These are phyloP conservation scores for Chaetomium sp. DNA, from an alignment of 2,329 filamentous ascomycete species.

Conservation along the genomic window DNA sequence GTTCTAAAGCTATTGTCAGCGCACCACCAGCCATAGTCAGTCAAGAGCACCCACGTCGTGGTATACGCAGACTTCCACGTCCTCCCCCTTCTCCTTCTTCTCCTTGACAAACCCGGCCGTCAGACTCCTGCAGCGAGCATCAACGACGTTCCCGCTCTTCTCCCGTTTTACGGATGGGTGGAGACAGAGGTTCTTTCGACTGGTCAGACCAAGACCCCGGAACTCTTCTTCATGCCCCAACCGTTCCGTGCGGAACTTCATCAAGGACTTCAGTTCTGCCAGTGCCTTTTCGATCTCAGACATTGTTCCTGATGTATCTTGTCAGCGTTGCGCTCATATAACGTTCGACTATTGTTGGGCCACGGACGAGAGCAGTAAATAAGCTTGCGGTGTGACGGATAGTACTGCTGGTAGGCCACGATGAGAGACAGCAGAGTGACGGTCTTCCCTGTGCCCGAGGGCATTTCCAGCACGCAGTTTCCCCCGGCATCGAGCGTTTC, in stretches of 20 bases:
- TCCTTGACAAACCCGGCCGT: slow-evolving; percentile 97
- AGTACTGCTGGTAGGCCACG: slow-evolving; percentile 90
- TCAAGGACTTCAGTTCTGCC: slow-evolving; percentile 81
- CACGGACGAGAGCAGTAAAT: slow-evolving; percentile 87
- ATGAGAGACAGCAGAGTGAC: slow-evolving; percentile 92
- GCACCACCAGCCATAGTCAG: neutral
- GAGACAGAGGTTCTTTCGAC: slow-evolving; percentile 93
- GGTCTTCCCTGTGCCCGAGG: slow-evolving; percentile 96
- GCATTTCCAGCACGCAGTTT: slow-evolving; percentile 97
- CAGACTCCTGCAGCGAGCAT: slow-evolving; percentile 89
- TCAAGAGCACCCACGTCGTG: slow-evolving; percentile 61
- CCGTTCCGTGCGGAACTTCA: slow-evolving; percentile 88
- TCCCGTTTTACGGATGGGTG: slow-evolving; percentile 94
- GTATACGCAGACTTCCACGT: slow-evolving; percentile 90
- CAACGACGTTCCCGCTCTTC: slow-evolving; percentile 89
- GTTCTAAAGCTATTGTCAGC: slow-evolving; percentile 49
- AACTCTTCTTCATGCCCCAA: slow-evolving; percentile 92
- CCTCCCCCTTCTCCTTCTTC: slow-evolving; percentile 91
- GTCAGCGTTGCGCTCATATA: slow-evolving; percentile 1
- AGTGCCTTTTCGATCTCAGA: slow-evolving; percentile 98
- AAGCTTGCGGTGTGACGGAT: slow-evolving; percentile 87
- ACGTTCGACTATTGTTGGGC: no score
- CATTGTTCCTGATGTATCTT: slow-evolving; percentile 63
- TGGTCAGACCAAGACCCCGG: slow-evolving; percentile 82
- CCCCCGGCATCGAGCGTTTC: slow-evolving; percentile 86